Base-by-base conservation (phyloP, 257 asterid genomes). In the Scutellaria barbata region DNA sequence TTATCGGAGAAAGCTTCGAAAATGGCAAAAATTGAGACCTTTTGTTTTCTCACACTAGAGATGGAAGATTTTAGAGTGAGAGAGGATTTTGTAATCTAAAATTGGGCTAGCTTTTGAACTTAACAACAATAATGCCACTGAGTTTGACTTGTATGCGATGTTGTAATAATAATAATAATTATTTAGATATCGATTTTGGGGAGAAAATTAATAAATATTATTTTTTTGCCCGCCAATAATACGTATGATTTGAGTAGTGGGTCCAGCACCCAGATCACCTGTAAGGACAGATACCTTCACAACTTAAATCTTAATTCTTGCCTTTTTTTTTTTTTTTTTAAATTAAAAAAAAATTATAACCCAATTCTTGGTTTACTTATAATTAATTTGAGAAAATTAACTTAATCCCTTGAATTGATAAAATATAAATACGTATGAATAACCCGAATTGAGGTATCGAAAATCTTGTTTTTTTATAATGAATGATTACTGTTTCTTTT, bases 101-200 rank as follows among this genome's bases (percentile, higher is more conserved):
- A 66, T 0, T 9, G 37, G 76, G 46, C 83, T 58, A 25, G 41
- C 1, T 74, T 68, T 37, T 5, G 3, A 0, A 2, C 7, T 57
- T 78, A 81, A 69, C 81, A 25, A 75, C 83, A 58, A 2, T n/a
- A 72, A 17, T 78, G 82, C 82, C 85, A 75, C 78, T 40, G 0
- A 11, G 2, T 20, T 79, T 79, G 61, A 39, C 63, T 56, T 69
- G 18, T 33, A 37, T 40, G 14, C 18, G 55, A 7, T 10, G n/a
- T 14, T n/a, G 16, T 17, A 3, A 8, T 20, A 22, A 55, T 22
- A 22, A n/a, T n/a, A 3, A 22, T 30, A 2, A 30, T 30, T 30
- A 30, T 30, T n/a, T n/a, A n/a, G n/a, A n/a, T n/a, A 1, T 22
- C 2, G 25, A 22, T 30, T 30, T 30, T 30, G 35, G 35, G 4